These are phyloP conservation scores for Nephromyces sp. DNA, from an alignment of 169 alveolate species.

Conservation along the genomic window DNA sequence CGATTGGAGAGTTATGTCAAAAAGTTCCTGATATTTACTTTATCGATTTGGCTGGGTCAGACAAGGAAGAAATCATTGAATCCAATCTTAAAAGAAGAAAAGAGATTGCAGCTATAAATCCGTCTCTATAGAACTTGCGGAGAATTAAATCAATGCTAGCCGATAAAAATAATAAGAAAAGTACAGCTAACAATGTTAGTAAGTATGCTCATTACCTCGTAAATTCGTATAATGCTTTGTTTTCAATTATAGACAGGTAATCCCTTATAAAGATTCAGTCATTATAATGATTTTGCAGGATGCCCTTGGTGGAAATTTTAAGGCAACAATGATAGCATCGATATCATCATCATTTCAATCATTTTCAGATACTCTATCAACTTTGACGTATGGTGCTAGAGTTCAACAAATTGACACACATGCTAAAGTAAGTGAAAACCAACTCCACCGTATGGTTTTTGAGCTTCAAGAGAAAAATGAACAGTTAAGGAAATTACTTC, in stretches of 20 bases:
- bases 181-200: too few species aligned
- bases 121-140: too few species aligned
- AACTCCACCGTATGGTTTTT: conserved; percentile 70
- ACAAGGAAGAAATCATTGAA: too few species aligned
- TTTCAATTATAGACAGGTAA: conserved; percentile 41
- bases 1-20: not conserved
- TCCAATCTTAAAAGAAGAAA: too few species aligned
- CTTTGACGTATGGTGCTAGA: conserved; percentile 79
- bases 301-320: conserved; percentile 82
- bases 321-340: conserved; percentile 78
- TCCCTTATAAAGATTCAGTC: conserved; percentile 80
- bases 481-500: conserved; percentile 18
- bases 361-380: conserved; percentile 73
- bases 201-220: too few species aligned
- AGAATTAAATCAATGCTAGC: too few species aligned
- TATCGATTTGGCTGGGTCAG: too few species aligned
- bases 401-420: conserved; percentile 77
- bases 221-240: not conserved
- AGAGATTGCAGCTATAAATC: too few species aligned
- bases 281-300: conserved; percentile 79
- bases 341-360: conserved; percentile 72
- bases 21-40: too few species aligned
- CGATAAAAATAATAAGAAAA: too few species aligned
- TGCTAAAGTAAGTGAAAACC: conserved; percentile 71
- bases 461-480: conserved; percentile 58